Evolutionary conservation across 2,329 filamentous ascomycete genomes (phyloP).

Genomic region (Talaromyces atroroseus): DNA sequence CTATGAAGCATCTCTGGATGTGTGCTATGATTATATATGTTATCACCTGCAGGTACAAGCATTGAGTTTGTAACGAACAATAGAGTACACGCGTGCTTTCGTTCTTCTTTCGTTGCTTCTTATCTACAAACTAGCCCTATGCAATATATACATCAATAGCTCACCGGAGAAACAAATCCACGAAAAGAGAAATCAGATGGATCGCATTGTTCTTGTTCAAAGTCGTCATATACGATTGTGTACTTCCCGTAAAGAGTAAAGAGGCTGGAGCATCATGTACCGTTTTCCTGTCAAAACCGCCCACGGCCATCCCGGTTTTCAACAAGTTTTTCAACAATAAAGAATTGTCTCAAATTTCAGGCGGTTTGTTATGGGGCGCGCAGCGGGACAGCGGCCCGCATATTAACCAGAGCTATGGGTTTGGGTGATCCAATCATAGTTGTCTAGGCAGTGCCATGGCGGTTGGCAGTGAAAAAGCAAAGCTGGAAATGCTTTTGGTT

Average conservation of each 20-base stretch:
- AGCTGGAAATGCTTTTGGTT: neutral
- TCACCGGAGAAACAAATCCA: neutral
- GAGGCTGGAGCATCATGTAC: neutral
- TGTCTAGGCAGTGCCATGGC: neutral
- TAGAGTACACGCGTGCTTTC: neutral
- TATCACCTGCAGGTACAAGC: neutral
- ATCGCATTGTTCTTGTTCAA: neutral
- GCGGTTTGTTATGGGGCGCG: neutral
- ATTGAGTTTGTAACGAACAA: neutral
- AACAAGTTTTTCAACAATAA: neutral
- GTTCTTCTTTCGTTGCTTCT: neutral
- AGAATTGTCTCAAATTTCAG: constrained; percentile 6
- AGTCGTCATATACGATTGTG: neutral
- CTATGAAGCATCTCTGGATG: neutral
- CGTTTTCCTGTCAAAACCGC: constrained; percentile 5
- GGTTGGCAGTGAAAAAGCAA: neutral
- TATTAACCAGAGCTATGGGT: neutral
- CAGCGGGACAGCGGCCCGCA: constrained; percentile 4
- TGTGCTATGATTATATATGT: neutral
- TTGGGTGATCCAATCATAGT: neutral
- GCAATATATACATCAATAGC: neutral
- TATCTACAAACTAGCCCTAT: neutral
- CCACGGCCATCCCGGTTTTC: neutral
- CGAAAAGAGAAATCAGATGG: neutral
- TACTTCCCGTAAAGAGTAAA: neutral